These are phyloP conservation scores for Alternaria arborescens DNA, from an alignment of 2,329 filamentous ascomycete species.

Conservation along the genomic window DNA sequence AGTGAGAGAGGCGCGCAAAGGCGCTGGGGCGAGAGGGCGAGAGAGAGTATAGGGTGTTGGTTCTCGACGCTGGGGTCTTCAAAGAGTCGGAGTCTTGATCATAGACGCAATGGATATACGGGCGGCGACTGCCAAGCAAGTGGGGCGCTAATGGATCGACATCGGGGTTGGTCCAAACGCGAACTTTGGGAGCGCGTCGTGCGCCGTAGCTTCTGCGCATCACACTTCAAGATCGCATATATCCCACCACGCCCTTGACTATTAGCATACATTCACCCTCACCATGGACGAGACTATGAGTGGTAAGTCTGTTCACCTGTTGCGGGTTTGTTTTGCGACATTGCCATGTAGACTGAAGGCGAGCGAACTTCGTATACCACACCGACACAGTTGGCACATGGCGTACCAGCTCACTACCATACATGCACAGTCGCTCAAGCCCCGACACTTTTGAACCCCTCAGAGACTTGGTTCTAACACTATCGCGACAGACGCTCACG, in stretches of 20 bases:
- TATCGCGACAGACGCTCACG: constrained; percentile 51
- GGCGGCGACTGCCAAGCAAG: constrained; percentile 26
- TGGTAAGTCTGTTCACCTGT: constrained; percentile 32
- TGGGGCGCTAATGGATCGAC: constrained; percentile 17
- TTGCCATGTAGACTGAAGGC: neutral
- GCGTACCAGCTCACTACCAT: neutral
- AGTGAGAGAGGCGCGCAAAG: constrained; percentile 15
- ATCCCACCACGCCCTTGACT: neutral
- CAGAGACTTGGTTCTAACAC: constrained; percentile 4
- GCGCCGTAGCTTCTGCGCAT: constrained; percentile 12
- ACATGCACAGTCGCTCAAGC: too few relatives aligned
- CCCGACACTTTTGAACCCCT: neutral
- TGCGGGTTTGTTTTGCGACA: neutral
- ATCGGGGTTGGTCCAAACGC: constrained; percentile 21
- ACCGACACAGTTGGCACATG: constrained; percentile 5
- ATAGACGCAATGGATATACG: constrained; percentile 29
- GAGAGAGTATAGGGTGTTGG: constrained; percentile 32
- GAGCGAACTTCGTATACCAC: neutral
- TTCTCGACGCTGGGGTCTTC: constrained; percentile 53
- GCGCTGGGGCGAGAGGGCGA: constrained; percentile 31
- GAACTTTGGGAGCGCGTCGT: constrained; percentile 29
- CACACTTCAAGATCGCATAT: constrained; percentile 3
- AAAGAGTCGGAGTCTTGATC: constrained; percentile 39
- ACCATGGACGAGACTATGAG: constrained; percentile 52
- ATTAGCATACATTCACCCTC: neutral